phyloP scores from a whole-genome alignment of 345 rosid species.

The Salix dunnii region DNA sequence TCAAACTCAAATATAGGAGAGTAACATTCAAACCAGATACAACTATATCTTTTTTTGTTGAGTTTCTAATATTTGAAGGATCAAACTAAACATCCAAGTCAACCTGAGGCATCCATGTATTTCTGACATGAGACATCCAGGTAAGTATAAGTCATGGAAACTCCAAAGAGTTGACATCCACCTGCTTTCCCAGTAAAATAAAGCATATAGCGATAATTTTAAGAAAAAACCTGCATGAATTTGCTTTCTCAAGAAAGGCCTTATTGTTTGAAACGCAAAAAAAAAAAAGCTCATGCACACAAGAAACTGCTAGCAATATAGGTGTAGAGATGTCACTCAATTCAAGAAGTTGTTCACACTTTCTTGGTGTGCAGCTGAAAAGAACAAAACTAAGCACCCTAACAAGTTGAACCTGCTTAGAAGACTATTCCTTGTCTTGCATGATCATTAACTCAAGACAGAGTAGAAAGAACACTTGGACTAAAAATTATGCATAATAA shows the following conservation, averaged over 20 bases:
- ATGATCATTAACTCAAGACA: background rate
- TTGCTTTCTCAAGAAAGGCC: background rate
- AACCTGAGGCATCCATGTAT: background rate
- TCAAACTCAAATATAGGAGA: background rate
- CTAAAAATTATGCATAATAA: background rate
- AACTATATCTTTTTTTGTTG: background rate
- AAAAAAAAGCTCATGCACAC: background rate
- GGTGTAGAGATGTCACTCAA: background rate
- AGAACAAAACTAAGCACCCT: background rate
- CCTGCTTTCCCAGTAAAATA: background rate
- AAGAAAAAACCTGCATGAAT: background rate
- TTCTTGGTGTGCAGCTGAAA: background rate
- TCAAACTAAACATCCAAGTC: background rate
- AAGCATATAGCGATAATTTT: background rate
- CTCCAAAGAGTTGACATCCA: background rate
- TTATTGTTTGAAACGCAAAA: background rate
- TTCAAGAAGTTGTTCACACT: background rate
- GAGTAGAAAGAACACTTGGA: background rate
- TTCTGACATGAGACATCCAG: background rate
- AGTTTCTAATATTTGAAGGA: background rate
- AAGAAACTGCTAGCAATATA: background rate
- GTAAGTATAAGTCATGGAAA: background rate
- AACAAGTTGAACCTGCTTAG: background rate
- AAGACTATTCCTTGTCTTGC: background rate
- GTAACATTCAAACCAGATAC: background rate